Base-by-base conservation (phyloP, 1,139 yeast genomes). In the Yamadazyma membranifaciens region DNA sequence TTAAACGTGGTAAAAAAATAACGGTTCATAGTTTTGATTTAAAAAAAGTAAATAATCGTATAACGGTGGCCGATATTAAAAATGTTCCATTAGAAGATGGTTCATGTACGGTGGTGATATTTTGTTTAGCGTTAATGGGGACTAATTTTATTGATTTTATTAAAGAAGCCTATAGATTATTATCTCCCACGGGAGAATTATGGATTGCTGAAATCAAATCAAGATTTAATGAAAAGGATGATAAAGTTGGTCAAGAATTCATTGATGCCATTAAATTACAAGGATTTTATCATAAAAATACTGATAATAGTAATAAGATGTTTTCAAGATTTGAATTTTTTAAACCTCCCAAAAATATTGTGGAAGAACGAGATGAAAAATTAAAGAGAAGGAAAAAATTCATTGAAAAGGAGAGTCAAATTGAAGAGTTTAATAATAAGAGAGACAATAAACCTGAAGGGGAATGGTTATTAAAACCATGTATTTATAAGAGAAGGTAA, bases 141-240 rank as follows among this genome's bases (percentile, higher is more conserved):
- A 92, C 98, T 5, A 92, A 92, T 58, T 89, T 91, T 59, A 68
- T 91, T 45, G 98, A 92, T 57, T 94, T 92, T 57, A 79, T 92
- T 42, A 73, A 82, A 45, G 99, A 92, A 60, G 98, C 97, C 0
- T 74, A 86, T 58, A 75, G 99, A 51, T 74, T 92, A 16, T 69
- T 92, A 42, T 83, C 89, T 10, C 96, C 96, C 33, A 75, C 87
- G 45, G 98, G 99, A 16, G 96, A 91, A 57, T 67, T 92, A 37
- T 94, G 98, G 98, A 88, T 92, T 44, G 95, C 98, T 1, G 99
- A 92, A 60, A 94, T 92, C 63, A 92, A 92, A 64, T 87, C 96
- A 1, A 73, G 99, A 54, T 88, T 92, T 55, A 70, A 80, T 2
- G 97, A 83, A 45, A 58, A 57, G 33, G 50, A 56, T 4, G 55